These are phyloP conservation scores for Theobroma cacao DNA, from an alignment of 345 rosid genomes.

Conservation along the genomic window DNA sequence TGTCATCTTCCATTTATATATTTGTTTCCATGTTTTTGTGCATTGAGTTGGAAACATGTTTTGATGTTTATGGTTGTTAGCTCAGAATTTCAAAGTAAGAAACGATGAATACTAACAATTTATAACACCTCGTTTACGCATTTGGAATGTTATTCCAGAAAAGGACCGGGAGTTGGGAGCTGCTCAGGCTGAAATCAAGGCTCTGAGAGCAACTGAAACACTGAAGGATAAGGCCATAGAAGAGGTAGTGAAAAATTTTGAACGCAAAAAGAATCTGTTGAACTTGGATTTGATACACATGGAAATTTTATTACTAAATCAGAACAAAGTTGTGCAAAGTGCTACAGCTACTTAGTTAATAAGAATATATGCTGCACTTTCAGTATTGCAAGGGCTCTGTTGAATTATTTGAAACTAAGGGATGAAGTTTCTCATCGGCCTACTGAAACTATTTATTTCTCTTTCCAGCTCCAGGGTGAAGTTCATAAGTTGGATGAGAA, in stretches of 20 bases:
- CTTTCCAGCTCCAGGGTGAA: conserved; percentile 54
- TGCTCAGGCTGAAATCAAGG: conserved; percentile 63
- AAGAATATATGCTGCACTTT: not conserved
- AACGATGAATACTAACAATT: not conserved
- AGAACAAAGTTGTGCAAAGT: not conserved
- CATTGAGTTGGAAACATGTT: not conserved
- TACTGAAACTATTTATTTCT: not conserved
- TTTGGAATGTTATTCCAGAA: conserved; percentile 37
- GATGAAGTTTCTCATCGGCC: not conserved
- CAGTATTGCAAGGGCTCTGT: not conserved
- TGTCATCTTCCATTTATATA: no score
- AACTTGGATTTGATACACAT: not conserved
- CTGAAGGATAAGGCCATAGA: conserved; percentile 62
- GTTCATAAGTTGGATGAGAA: conserved; percentile 52
- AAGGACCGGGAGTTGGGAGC: conserved; percentile 50
- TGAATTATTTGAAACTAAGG: not conserved
- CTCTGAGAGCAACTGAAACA: conserved; percentile 60
- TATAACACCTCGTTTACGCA: not conserved
- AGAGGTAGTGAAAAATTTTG: conserved; percentile 46
- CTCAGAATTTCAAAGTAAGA: not conserved
- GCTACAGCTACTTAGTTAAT: not conserved
- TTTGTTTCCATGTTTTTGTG: not conserved
- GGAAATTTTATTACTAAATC: not conserved
- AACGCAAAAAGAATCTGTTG: not conserved
- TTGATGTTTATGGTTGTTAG: conserved; percentile 1